Evolutionary conservation across 2,329 filamentous ascomycete genomes (phyloP), one percentile per base, ranked within the genome.

Genomic region (Monosporascus sp.): DNA sequence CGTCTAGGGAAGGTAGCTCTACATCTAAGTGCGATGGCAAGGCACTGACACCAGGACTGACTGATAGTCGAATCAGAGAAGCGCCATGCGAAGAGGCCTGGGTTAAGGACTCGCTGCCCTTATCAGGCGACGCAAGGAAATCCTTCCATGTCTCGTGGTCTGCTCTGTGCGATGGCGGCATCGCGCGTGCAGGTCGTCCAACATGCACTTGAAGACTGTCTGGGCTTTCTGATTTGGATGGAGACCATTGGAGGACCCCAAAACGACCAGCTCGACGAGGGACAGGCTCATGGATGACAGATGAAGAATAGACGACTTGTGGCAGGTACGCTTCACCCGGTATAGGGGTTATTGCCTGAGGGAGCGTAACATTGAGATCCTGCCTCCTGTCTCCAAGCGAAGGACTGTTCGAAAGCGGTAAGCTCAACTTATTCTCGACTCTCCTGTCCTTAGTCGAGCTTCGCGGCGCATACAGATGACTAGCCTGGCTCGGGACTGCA

Each of bases 161-260:
- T 3, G 53, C 55, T 45, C 58, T 55, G 50, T 63, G 58, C 11
- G 60, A 62, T 38, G 48, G 18, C 22, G 58, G 55, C 22, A 63
- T 52, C 11, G 55, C 53, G 35, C 49, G 48, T 18, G 51, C 39
- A 37, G 59, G 58, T 46, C 49, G 56, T 45, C 61, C 61, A 35
- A 63, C 53, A 49, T 68, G 61, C 37, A 66, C 62, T 25, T 61
- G 44, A 53, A 67, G 56, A 48, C 65, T 67, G 35, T 54, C 53
- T 48, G 52, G 43, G 43, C 57, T 55, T 18, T 61, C 57, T 17
- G 63, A 61, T 22, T 25, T 49, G 4, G 58, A 51, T 3, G 65
- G 60, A 37, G 63, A 63, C 63, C 64, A 66, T 45, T 57, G 54
- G 5, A 65, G 55, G 35, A 65, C 49, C n/a, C 35, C 50, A 17